Conservation (phyloP, 345 rosid genomes). For the Citrus sinensis region DNA sequence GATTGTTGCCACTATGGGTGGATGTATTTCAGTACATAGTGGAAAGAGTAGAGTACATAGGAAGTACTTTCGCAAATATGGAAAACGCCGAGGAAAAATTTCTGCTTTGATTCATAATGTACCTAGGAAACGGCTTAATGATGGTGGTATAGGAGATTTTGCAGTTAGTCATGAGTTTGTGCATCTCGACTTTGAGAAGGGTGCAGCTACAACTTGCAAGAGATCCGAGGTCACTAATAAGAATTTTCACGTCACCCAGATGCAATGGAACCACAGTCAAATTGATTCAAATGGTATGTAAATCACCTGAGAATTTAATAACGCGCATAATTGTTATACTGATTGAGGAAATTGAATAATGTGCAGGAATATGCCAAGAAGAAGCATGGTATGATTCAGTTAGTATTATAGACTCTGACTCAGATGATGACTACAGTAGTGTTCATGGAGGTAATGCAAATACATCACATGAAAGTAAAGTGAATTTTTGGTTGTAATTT, state of each 20-base stretch:
- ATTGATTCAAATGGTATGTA: slow-evolving; percentile 55
- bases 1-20: slow-evolving; percentile 54
- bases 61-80: slow-evolving; percentile 22
- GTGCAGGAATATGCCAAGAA: slow-evolving; percentile 60
- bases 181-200: slow-evolving; percentile 55
- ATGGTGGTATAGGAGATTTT: slow-evolving; percentile 48
- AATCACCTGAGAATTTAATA: background rate
- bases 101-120: slow-evolving; percentile 33
- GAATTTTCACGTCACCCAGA: slow-evolving; percentile 60
- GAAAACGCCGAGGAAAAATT: slow-evolving; percentile 47
- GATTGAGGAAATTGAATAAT: background rate
- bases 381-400: slow-evolving; percentile 80
- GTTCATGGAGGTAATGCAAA: slow-evolving; percentile 45
- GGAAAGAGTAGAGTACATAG: slow-evolving; percentile 18
- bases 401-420: slow-evolving; percentile 74
- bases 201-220: slow-evolving; percentile 47
- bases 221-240: slow-evolving; percentile 55
- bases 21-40: slow-evolving; percentile 56
- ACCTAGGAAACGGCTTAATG: slow-evolving; percentile 37
- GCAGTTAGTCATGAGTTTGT: slow-evolving; percentile 43
- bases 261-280: slow-evolving; percentile 78
- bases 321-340: background rate
- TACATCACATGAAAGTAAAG: background rate
- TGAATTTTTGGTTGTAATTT: background rate
- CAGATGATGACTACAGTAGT: slow-evolving; percentile 67